Evolutionary conservation across 768 basidiomycete genomes (phyloP), one percentile per base, ranked within the genome.

Genomic region (Guyanaporus albipodus): DNA sequence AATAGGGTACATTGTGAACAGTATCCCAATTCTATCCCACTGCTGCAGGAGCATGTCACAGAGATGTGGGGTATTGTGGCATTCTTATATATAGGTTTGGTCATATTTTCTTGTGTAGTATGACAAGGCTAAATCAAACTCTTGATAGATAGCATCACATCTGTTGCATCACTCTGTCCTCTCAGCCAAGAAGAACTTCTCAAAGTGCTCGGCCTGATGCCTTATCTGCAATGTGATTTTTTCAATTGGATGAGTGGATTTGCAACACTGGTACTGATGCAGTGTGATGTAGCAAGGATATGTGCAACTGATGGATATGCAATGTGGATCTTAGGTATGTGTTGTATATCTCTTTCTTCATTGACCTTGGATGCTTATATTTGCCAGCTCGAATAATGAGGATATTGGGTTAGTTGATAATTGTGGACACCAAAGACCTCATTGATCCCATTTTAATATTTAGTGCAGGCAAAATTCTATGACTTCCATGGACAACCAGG

Each of bases 401-500:
- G 7, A 8, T n/a, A 23, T 7, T 42, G 21, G 28, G 41, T 42
- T 19, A 10, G 41, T 42, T 6, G 8, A 23, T 22, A 17, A 26
- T n/a, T n/a, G n/a, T n/a, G n/a, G n/a, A n/a, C n/a, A n/a, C n/a
- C n/a, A n/a, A n/a, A n/a, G n/a, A n/a, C n/a, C n/a, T n/a, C n/a
- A n/a, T n/a, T n/a, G n/a, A n/a, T n/a, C n/a, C n/a, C n/a, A n/a
- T n/a, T n/a, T n/a, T n/a, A n/a, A n/a, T n/a, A n/a, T n/a, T 10
- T 17, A 42, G 41, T n/a, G 3, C 41, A n/a, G 15, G 28, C 14
- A 42, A 42, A 11, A 23, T 42, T 42, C 17, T 42, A 31, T 21
- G 12, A 42, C 41, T 42, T 42, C 21, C 23, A 42, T 42, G 41
- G 41, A 15, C 41, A 42, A 23, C 41, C 41, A 32, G 41, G 41